Evolutionary conservation across 2,329 filamentous ascomycete species (phyloP).

Genomic region (Aaosphaeria arxii): DNA sequence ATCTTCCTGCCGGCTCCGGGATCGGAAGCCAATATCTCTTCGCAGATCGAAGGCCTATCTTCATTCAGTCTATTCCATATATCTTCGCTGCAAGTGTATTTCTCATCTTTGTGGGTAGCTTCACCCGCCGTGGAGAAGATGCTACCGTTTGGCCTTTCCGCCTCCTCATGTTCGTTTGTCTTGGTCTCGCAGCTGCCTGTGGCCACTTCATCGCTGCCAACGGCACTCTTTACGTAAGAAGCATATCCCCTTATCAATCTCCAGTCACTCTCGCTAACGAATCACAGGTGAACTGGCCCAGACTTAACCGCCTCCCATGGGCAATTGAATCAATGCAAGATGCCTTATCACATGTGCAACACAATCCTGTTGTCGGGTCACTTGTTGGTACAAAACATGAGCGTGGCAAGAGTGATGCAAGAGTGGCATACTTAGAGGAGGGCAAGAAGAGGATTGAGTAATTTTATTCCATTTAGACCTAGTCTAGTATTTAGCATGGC

Average conservation of each 20-base stretch:
- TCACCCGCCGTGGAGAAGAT: slow-evolving; percentile 69
- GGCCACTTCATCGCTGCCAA: slow-evolving; percentile 75
- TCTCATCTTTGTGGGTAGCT: slow-evolving; percentile 71
- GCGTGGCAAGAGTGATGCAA: slow-evolving; percentile 76
- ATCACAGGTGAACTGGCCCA: slow-evolving; percentile 91
- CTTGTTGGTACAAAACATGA: slow-evolving; percentile 68
- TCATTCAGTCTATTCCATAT: slow-evolving; percentile 93
- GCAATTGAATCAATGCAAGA: slow-evolving; percentile 87
- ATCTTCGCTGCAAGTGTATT: slow-evolving; percentile 82
- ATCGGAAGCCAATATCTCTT: slow-evolving; percentile 74
- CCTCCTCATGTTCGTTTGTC: slow-evolving; percentile 77
- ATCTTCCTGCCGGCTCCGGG: slow-evolving; percentile 70
- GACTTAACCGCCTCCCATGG: slow-evolving; percentile 84
- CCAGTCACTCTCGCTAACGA: neutral
- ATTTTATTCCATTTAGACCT: neutral
- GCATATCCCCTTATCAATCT: neutral
- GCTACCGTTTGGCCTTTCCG: slow-evolving; percentile 77
- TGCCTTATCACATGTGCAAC: slow-evolving; percentile 75
- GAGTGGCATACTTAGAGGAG: slow-evolving; percentile 85
- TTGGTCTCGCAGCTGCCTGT: slow-evolving; percentile 67
- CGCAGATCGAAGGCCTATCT: slow-evolving; percentile 76
- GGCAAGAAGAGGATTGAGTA: slow-evolving; percentile 97
- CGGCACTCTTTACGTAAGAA: slow-evolving; percentile 90
- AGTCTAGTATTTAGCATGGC: neutral
- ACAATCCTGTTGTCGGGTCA: slow-evolving; percentile 76